These are phyloP conservation scores for Russula olivacea DNA, from an alignment of 768 basidiomycete species.

Conservation along the genomic window DNA sequence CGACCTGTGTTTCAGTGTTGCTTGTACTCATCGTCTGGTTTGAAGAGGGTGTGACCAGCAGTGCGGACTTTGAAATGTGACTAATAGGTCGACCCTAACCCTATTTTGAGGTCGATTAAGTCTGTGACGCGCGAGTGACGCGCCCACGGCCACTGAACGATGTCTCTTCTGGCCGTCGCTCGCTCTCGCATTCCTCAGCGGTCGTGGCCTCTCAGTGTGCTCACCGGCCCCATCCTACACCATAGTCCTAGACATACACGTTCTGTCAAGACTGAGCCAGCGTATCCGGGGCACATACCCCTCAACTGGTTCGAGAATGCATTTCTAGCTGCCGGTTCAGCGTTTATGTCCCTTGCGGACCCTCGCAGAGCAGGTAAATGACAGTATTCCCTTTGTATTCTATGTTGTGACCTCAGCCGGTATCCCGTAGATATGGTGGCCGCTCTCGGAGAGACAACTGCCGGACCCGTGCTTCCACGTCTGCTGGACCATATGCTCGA, in stretches of 20 bases:
- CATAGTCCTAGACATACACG: conserved; percentile 7
- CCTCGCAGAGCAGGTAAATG: conserved; percentile 72
- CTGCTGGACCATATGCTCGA: conserved; percentile 74
- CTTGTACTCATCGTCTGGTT: conserved; percentile 17
- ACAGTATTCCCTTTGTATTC: conserved; percentile 29
- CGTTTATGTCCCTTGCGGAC: conserved; percentile 71
- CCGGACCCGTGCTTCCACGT: conserved; percentile 67
- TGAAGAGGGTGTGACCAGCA: background rate
- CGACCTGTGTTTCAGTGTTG: conserved; percentile 19
- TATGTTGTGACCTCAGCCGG: background rate
- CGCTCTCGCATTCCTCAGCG: conserved; percentile 4
- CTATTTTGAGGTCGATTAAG: background rate
- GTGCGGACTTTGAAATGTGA: background rate
- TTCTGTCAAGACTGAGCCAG: conserved; percentile 33
- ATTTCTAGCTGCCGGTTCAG: conserved; percentile 81
- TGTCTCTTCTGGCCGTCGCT: conserved; percentile 15
- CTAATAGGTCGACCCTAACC: conserved; percentile 9
- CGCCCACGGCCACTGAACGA: background rate
- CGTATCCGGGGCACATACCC: conserved; percentile 77
- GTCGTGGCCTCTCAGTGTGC: background rate
- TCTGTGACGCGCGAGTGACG: background rate
- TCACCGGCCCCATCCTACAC: background rate
- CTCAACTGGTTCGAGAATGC: conserved; percentile 78
- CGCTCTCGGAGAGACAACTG: conserved; percentile 88
- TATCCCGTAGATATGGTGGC: conserved; percentile 82